Base-by-base conservation (phyloP, 2,329 filamentous ascomycete species). In the Aspergillus sojae region DNA sequence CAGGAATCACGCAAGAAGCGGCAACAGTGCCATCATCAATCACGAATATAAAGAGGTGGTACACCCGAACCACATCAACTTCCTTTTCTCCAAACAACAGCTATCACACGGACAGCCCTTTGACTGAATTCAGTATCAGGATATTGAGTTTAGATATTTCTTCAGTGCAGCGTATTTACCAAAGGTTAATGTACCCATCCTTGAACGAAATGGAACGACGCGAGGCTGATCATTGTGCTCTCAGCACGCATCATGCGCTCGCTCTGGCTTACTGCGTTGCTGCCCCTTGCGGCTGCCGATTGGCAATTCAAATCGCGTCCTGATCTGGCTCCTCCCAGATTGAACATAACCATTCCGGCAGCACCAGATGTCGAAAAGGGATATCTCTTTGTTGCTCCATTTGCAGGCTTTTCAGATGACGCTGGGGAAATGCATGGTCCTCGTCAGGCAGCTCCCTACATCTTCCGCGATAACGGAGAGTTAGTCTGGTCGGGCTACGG, bases 401-500 rank as follows among this genome's bases (percentile, higher is more conserved):
- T 76, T 55, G 68, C 73, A 36, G 69, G 76, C 63, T 70, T 79
- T 19, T n/a, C 63, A 5, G 62, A 65, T 43, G 65, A 50, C 7
- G 48, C 56, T 3, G 58, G 57, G 28, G 62, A 70, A 39, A 67
- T 67, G 39, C 71, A 72, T 34, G 68, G 71, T 0, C 84, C 84
- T 2, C 79, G 80, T 5, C 85, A 87, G 71, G 78, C 83, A 1
- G 84, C 77, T 0, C 82, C 85, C 0, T 88, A 87, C 70, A 87
- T 88, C 66, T 82, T 86, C 67, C 79, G 80, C 6, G 80, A 85
- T 67, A 74, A 84, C 36, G 85, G 85, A 1, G 83, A 86, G 57
- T 76, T 88, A 0, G 77, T 88, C 26, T 88, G 85, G 85, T 87
- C 85, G 0, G 84, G 85, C 2, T 84, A 84, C 60, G 80, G 79